Evolutionary conservation across 2,329 filamentous ascomycete genomes (phyloP).

Genomic region (Aquanectria penicillioides): DNA sequence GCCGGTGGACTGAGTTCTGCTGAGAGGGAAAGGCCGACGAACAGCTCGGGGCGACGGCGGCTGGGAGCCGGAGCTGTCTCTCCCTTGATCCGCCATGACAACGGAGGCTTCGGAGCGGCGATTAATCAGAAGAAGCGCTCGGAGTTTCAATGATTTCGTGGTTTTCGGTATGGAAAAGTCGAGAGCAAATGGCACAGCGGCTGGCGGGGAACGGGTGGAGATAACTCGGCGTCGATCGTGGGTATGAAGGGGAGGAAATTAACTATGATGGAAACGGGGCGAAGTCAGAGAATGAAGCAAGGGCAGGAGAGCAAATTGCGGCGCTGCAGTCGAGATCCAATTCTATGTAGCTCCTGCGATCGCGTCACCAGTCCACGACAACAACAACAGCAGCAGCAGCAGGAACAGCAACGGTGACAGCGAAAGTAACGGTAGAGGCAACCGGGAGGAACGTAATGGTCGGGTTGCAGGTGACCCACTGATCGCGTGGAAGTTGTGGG

Average conservation of each 20-base stretch:
- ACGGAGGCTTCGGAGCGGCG: neutral
- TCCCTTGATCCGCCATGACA: slow-evolving; percentile 46
- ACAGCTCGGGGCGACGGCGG: slow-evolving; percentile 47
- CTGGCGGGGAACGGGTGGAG: too few species aligned
- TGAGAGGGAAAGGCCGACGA: slow-evolving; percentile 42
- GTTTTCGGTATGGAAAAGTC: too few species aligned
- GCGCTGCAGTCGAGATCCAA: neutral
- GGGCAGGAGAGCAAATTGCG: neutral
- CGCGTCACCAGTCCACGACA: neutral
- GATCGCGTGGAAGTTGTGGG: neutral
- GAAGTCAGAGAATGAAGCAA: neutral
- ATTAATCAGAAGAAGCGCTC: too few species aligned
- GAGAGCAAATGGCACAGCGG: too few species aligned
- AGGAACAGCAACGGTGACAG: too few species aligned
- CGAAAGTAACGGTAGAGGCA: too few species aligned
- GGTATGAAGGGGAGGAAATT: neutral
- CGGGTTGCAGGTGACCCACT: neutral
- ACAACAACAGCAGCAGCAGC: neutral
- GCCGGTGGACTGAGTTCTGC: slow-evolving; percentile 40
- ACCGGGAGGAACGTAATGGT: neutral
- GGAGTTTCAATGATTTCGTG: too few species aligned
- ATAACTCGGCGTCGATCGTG: too few species aligned
- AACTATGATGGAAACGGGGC: neutral
- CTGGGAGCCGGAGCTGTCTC: slow-evolving; percentile 41
- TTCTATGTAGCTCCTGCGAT: slow-evolving; percentile 1